These are phyloP conservation scores for Starmerella riodocensis DNA, from an alignment of 805 yeast genomes.

Conservation along the genomic window DNA sequence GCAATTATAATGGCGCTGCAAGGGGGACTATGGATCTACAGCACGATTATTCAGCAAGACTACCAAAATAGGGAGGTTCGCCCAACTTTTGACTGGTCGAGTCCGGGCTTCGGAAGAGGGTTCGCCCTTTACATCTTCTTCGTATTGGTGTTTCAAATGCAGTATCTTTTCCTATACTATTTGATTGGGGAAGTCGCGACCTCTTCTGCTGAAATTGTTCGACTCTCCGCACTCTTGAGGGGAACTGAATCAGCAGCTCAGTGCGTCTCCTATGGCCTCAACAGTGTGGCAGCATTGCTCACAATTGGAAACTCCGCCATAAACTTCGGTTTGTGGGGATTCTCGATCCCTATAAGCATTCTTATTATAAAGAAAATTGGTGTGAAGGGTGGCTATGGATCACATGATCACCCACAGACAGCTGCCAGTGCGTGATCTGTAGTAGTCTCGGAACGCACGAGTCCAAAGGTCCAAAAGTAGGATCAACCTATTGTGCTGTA, in stretches of 20 bases:
- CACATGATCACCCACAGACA: too few species aligned
- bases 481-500: too few species aligned
- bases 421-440: too few species aligned
- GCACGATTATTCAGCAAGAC: slow-evolving; percentile 17
- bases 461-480: too few species aligned
- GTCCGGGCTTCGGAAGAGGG: slow-evolving; percentile 35
- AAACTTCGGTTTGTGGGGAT: slow-evolving; percentile 15
- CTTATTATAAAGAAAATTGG: slow-evolving; percentile 5
- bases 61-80: slow-evolving; percentile 11
- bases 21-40: slow-evolving; percentile 25
- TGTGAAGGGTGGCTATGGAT: slow-evolving; percentile 4
- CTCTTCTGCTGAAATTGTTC: slow-evolving; percentile 8
- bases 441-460: too few species aligned
- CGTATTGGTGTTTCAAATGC: slow-evolving; percentile 10
- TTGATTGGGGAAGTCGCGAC: slow-evolving; percentile 12
- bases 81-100: slow-evolving; percentile 31
- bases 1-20: slow-evolving; percentile 33
- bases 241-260: slow-evolving; percentile 15
- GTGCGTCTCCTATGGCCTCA: slow-evolving; percentile 11
- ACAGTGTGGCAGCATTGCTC: slow-evolving; percentile 9
- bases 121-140: slow-evolving; percentile 33
- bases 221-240: slow-evolving; percentile 11
- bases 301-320: slow-evolving; percentile 15
- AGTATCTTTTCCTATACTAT: slow-evolving; percentile 11
- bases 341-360: background rate